Conservation (phyloP, 768 basidiomycete genomes). For the Leccinum arenicola region DNA sequence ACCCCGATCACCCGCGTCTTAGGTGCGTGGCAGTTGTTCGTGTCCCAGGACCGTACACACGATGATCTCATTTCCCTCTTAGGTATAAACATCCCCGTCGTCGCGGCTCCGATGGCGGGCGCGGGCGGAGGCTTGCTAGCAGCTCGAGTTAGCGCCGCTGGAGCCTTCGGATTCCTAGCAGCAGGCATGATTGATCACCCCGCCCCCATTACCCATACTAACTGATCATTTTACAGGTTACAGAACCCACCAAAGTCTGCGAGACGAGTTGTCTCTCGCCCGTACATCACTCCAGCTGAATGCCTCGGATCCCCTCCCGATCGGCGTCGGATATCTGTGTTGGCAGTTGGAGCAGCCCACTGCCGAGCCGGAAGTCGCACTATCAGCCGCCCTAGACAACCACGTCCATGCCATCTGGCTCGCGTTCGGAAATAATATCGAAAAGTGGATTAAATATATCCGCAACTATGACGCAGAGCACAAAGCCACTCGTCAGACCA, state of each 20-base stretch:
- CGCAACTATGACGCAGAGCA: slow-evolving; percentile 50
- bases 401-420: slow-evolving; percentile 71
- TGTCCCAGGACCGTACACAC: background rate
- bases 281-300: slow-evolving; percentile 39
- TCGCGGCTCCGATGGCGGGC: slow-evolving; percentile 69
- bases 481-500: slow-evolving; percentile 41
- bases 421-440: slow-evolving; percentile 59
- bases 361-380: slow-evolving; percentile 37
- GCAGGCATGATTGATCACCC: slow-evolving; percentile 40
- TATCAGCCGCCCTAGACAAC: slow-evolving; percentile 51
- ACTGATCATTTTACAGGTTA: slow-evolving; percentile 40
- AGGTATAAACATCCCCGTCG: slow-evolving; percentile 60
- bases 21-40: slow-evolving; percentile 33
- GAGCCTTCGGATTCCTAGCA: slow-evolving; percentile 76
- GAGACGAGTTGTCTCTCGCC: slow-evolving; percentile 52
- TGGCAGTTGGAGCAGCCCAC: slow-evolving; percentile 63
- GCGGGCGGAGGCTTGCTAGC: slow-evolving; percentile 62
- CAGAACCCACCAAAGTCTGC: slow-evolving; percentile 41
- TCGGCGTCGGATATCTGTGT: slow-evolving; percentile 74
- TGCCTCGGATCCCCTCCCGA: slow-evolving; percentile 38
- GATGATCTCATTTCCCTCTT: background rate
- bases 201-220: background rate
- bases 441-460: slow-evolving; percentile 58
- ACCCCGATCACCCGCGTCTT: slow-evolving; percentile 50
- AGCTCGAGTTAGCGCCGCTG: slow-evolving; percentile 59